Evolutionary conservation across 2,329 filamentous ascomycete genomes (phyloP).

Genomic region (Pseudogymnoascus sp.): DNA sequence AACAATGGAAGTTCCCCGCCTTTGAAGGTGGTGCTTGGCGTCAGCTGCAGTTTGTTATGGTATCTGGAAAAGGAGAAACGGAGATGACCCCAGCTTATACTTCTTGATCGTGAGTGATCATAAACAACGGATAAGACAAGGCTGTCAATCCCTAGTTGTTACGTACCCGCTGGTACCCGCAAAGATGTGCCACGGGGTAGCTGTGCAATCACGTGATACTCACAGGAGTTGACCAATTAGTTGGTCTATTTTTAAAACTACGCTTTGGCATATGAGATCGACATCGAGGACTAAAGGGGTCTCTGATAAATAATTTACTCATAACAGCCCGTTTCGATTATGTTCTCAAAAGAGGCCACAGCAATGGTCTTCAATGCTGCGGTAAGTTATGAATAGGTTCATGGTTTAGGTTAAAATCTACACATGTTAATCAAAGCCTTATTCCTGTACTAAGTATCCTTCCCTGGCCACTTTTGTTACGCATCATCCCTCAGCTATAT

Average conservation of each 20-base stretch:
- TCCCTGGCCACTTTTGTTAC: background rate
- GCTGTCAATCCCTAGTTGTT: slow-evolving; percentile 1
- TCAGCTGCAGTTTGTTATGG: background rate
- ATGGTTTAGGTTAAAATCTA: background rate
- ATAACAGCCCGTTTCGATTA: background rate
- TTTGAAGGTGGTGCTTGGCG: background rate
- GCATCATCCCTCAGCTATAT: background rate
- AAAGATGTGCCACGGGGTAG: background rate
- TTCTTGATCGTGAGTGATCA: background rate
- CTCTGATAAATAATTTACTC: background rate
- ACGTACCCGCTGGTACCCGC: background rate
- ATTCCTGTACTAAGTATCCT: background rate
- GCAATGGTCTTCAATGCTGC: background rate
- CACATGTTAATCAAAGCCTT: background rate
- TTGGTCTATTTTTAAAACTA: background rate
- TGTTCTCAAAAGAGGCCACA: background rate
- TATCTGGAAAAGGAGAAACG: background rate
- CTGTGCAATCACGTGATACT: background rate
- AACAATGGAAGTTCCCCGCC: background rate
- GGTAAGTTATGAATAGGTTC: background rate
- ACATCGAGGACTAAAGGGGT: background rate
- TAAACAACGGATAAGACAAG: slow-evolving; percentile 6
- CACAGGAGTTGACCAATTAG: background rate
- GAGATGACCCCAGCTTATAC: background rate
- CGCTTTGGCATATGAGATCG: background rate